These are phyloP conservation scores for Microstroma glucosiphilum DNA, from an alignment of 1,284 basidiomycete species.

Conservation along the genomic window DNA sequence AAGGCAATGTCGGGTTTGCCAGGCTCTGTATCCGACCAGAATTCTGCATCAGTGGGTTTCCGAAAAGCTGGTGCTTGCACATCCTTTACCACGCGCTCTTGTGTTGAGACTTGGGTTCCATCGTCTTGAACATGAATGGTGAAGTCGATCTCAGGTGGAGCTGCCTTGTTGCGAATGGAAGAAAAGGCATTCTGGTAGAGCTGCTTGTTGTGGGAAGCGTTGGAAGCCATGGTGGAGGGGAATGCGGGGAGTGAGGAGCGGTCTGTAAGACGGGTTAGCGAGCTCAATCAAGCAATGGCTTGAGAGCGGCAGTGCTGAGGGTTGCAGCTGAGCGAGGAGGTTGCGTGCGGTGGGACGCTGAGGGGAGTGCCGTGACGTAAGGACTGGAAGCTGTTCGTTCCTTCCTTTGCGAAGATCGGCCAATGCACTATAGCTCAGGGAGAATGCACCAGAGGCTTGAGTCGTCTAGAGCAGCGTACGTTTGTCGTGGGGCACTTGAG, in stretches of 20 bases:
- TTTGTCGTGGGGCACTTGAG: no score
- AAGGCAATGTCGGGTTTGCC: conserved; percentile 68
- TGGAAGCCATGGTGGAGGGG: not conserved
- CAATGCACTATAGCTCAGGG: no score
- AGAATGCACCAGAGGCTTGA: no score
- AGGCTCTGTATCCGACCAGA: conserved; percentile 54
- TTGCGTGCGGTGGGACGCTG: no score
- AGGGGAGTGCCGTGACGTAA: no score
- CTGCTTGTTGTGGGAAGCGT: not conserved
- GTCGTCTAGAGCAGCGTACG: no score
- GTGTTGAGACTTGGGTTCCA: conserved; percentile 52
- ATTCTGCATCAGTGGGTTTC: conserved; percentile 84
- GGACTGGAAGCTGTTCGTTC: no score
- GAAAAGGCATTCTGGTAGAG: conserved; percentile 29
- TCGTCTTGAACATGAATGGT: conserved; percentile 53
- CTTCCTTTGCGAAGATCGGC: no score
- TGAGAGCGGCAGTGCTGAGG: no score
- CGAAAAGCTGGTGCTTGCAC: conserved; percentile 66
- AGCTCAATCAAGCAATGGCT: no score
- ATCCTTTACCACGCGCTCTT: conserved; percentile 53
- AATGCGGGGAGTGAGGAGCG: not conserved
- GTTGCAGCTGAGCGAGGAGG: no score
- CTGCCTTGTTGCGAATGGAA: conserved; percentile 42
- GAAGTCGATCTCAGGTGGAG: conserved; percentile 51
- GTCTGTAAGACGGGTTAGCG: no score